Conservation (phyloP, 1,284 basidiomycete species). For the Phenoliferia sp. region DNA sequence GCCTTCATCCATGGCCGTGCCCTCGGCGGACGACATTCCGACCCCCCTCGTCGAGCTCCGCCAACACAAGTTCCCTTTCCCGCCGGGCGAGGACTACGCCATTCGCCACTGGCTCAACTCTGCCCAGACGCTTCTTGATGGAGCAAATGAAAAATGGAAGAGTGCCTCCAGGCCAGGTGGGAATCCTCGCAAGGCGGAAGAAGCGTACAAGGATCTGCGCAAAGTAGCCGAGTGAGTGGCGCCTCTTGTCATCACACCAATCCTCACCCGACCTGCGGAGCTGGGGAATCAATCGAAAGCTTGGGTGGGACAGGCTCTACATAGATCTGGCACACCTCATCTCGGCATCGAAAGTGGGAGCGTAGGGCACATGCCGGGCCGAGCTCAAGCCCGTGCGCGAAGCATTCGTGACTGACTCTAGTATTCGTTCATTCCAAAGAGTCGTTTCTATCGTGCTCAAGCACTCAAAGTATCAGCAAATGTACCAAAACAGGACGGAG, state of each 20-base stretch:
- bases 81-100: slow-evolving; percentile 10
- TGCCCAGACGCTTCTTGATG: slow-evolving; percentile 19
- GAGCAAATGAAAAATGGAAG: slow-evolving; percentile 11
- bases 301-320: neutral
- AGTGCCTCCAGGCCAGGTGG: neutral
- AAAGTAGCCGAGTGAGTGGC: slow-evolving; percentile 29
- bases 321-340: too few species aligned
- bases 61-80: neutral
- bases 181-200: slow-evolving; percentile 13
- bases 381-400: neutral
- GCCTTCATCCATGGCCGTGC: neutral
- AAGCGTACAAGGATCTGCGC: slow-evolving; percentile 25
- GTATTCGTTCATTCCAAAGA: neutral
- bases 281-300: neutral
- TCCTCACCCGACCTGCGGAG: too few species aligned
- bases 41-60: neutral
- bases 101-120: slow-evolving; percentile 26
- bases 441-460: slow-evolving; percentile 18
- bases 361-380: neutral
- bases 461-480: slow-evolving; percentile 16
- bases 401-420: neutral
- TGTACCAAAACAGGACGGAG: slow-evolving; percentile 4
- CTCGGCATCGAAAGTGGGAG: too few species aligned
- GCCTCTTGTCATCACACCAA: too few species aligned
- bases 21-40: neutral